A percentile compares a stretch with the other conserved stretches of the same genome.
These are phyloP conservation scores for Porcisia deanei DNA, from an alignment of 208 protist species.

Conservation along the genomic window DNA sequence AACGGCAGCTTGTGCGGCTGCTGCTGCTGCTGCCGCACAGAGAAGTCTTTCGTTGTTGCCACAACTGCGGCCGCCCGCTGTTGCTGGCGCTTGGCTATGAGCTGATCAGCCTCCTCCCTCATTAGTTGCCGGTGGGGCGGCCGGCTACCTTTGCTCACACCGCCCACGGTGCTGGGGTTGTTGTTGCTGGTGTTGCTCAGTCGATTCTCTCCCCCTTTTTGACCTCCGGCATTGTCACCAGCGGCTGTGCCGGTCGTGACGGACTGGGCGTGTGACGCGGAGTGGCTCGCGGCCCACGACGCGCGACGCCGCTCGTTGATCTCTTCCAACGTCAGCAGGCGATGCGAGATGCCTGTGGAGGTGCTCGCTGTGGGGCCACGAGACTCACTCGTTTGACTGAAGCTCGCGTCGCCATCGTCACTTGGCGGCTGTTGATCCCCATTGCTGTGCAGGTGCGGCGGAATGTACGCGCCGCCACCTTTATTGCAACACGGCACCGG, in stretches of 20 bases:
- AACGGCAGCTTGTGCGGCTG: slow-evolving; percentile 2
- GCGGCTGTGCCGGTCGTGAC: not conserved
- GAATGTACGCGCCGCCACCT: not conserved
- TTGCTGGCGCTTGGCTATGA: slow-evolving; percentile 37
- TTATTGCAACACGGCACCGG: not conserved
- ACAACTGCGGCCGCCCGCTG: slow-evolving; percentile 24
- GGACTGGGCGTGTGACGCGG: slow-evolving; percentile 5
- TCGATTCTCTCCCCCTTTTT: not conserved
- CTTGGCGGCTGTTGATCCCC: slow-evolving; percentile 11
- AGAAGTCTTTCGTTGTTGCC: slow-evolving; percentile 1
- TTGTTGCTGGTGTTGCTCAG: slow-evolving; percentile 6
- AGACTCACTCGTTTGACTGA: slow-evolving; percentile 13
- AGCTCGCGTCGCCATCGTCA: not conserved
- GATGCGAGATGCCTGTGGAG: slow-evolving; percentile 25
- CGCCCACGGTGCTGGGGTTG: slow-evolving; percentile 20
- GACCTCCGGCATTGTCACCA: not conserved
- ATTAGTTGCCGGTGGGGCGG: slow-evolving; percentile 39
- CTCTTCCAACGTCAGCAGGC: slow-evolving; percentile 25
- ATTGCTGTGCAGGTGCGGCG: slow-evolving; percentile 12
- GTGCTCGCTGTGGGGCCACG: slow-evolving; percentile 15
- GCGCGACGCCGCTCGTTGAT: slow-evolving; percentile 20
- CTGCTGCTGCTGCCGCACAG: slow-evolving; percentile 21
- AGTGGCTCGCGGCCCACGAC: slow-evolving; percentile 12
- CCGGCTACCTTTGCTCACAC: slow-evolving; percentile 12
- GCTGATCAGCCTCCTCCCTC: slow-evolving; percentile 33